A percentile compares a stretch with the other conserved stretches of the same genome.
These are phyloP conservation scores for Fusarium coicis DNA, from an alignment of 2,329 filamentous ascomycete genomes.

Conservation along the genomic window DNA sequence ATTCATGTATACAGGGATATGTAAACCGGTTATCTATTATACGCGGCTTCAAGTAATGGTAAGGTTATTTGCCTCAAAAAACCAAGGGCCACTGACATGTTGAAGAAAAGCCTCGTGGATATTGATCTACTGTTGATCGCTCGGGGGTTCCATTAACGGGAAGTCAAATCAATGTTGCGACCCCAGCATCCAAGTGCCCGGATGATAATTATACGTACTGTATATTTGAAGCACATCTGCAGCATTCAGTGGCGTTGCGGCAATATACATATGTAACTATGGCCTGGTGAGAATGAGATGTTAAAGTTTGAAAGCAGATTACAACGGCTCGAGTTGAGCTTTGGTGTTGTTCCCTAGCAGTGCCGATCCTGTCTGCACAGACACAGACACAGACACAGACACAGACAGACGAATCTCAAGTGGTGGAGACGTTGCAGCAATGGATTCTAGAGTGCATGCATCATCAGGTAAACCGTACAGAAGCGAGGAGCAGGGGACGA, in stretches of 20 bases:
- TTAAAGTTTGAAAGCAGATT: conserved; percentile 5
- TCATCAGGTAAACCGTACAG: conserved; percentile 19
- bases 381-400: neutral
- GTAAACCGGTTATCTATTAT: neutral
- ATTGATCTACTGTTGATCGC: conserved; percentile 7
- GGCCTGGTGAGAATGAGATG: neutral
- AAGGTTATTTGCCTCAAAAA: neutral
- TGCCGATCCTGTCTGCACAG: neutral
- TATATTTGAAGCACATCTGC: conserved; percentile 30
- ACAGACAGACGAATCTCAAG: neutral
- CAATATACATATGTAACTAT: neutral
- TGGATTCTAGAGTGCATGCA: conserved; percentile 27
- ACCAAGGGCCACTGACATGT: conserved; percentile 10
- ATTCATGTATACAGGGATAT: neutral
- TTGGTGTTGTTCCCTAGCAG: neutral
- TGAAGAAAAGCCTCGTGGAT: conserved; percentile 5
- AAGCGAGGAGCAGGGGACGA: conserved; percentile 21
- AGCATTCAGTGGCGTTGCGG: neutral
- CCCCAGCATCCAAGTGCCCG: neutral
- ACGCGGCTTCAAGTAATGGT: neutral
- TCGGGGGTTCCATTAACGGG: neutral
- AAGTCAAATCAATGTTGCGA: conserved; percentile 12
- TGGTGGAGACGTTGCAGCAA: neutral
- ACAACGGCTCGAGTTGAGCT: neutral
- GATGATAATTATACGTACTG: neutral